Evolutionary conservation across 805 yeast genomes (phyloP).

Genomic region (Wickerhamomyces rabaulensis): DNA sequence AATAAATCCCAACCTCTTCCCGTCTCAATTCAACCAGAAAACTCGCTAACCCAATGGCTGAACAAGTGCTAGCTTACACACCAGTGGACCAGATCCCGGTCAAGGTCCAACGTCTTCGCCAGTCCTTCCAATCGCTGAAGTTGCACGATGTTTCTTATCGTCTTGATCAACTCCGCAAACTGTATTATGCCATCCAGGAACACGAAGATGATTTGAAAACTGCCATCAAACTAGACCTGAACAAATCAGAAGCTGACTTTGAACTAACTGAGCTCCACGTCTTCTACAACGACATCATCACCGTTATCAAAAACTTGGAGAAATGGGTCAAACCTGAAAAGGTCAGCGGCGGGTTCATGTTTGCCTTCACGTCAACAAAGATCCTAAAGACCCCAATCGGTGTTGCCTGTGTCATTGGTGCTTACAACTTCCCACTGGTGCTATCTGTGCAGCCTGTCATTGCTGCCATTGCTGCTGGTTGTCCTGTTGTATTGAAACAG

Average conservation of each 20-base stretch:
- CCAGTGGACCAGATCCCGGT: constrained; percentile 5
- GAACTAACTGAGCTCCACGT: constrained; percentile 50
- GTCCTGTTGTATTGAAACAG: constrained; percentile 48
- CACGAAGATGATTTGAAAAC: constrained; percentile 46
- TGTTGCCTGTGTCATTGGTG: constrained; percentile 64
- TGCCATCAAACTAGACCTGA: constrained; percentile 64
- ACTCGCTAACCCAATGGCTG: background rate
- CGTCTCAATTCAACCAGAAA: too few species aligned
- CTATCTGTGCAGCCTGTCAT: constrained; percentile 61
- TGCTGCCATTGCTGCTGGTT: constrained; percentile 85
- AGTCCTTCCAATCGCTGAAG: constrained; percentile 37
- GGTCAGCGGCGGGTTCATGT: constrained; percentile 13
- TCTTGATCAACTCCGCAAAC: constrained; percentile 55
- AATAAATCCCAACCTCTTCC: background rate
- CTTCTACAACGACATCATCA: constrained; percentile 48
- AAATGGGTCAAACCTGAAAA: constrained; percentile 54
- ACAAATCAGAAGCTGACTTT: constrained; percentile 61
- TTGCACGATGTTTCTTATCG: constrained; percentile 50
- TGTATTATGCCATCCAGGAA: constrained; percentile 61
- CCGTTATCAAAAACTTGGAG: constrained; percentile 53
- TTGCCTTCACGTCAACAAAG: constrained; percentile 14
- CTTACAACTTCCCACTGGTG: constrained; percentile 76
- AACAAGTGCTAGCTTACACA: constrained; percentile 2
- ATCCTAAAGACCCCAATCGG: constrained; percentile 45
- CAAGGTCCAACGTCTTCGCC: constrained; percentile 3